phyloP scores from a whole-genome alignment of 2,329 filamentous ascomycete species.

The Sporothrix phasma region DNA sequence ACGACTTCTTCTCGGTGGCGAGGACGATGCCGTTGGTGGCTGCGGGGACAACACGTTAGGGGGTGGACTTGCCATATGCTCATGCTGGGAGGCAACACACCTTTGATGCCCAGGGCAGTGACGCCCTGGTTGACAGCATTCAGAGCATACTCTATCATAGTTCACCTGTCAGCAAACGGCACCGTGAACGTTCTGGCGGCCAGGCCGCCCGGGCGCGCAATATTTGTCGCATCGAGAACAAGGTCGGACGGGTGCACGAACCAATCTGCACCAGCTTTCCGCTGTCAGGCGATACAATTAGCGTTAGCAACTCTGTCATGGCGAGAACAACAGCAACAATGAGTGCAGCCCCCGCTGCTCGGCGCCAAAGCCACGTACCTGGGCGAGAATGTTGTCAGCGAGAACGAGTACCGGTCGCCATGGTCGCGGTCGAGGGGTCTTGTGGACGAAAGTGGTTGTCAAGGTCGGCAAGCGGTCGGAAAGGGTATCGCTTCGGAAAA shows the following conservation, averaged over 20 bases:
- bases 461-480: not conserved
- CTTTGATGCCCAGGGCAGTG: slow-evolving; percentile 96
- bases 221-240: not conserved
- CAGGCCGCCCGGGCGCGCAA: not conserved
- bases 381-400: slow-evolving; percentile 96
- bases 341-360: not conserved
- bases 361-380: slow-evolving; percentile 52
- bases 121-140: slow-evolving; percentile 99
- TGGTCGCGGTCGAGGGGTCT: slow-evolving; percentile 33
- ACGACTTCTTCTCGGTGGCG: slow-evolving; percentile 98
- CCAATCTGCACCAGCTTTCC: slow-evolving; percentile 99
- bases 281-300: slow-evolving; percentile 40
- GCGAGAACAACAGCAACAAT: not conserved
- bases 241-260: slow-evolving; percentile 18
- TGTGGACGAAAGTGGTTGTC: not conserved
- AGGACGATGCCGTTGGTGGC: slow-evolving; percentile 98
- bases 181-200: not conserved
- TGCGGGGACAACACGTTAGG: slow-evolving; percentile 28
- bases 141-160: slow-evolving; percentile 81
- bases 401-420: slow-evolving; percentile 99
- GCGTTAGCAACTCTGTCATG: slow-evolving; percentile 9
- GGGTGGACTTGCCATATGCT: not conserved
- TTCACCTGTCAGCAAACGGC: not conserved
- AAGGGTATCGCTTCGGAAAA: not conserved
- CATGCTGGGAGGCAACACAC: slow-evolving; percentile 36